Evolutionary conservation across 352 stramenopile genomes (phyloP).

Genomic region (Phytophthora sp.): DNA sequence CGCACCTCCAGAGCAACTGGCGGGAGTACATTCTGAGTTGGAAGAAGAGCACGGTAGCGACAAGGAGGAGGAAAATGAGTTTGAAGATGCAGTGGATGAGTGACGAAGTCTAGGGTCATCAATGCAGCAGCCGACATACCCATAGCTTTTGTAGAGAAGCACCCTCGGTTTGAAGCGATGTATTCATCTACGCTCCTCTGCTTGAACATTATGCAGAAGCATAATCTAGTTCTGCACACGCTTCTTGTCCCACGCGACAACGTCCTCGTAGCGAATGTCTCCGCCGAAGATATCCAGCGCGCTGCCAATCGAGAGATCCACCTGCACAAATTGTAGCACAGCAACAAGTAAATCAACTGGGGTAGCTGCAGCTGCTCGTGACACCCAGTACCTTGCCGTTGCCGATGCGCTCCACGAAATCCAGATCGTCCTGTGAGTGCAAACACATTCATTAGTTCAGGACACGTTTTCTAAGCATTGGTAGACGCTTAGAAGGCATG

Average conservation of each 20-base stretch:
- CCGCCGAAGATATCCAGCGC: slow-evolving; percentile 98
- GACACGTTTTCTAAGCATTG: too few relatives aligned
- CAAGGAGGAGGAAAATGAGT: slow-evolving; percentile 33
- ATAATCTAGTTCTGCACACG: slow-evolving; percentile 16
- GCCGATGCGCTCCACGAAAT: slow-evolving; percentile 93
- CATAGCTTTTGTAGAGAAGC: too few relatives aligned
- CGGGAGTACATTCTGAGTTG: neutral
- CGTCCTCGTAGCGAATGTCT: slow-evolving; percentile 93
- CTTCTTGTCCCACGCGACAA: slow-evolving; percentile 91
- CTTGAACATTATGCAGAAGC: neutral
- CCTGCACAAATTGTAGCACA: slow-evolving; percentile 42
- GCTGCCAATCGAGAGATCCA: slow-evolving; percentile 98
- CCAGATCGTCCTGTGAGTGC: slow-evolving; percentile 88
- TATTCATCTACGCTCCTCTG: neutral
- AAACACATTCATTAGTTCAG: neutral
- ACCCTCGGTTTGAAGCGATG: neutral
- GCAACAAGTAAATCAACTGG: neutral
- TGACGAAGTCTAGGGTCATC: too few relatives aligned
- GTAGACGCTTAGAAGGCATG: neutral
- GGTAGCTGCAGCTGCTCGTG: too few relatives aligned
- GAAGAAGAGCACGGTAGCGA: slow-evolving; percentile 8
- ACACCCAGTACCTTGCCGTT: slow-evolving; percentile 89
- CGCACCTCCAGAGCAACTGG: neutral
- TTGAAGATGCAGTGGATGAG: slow-evolving; percentile 42
- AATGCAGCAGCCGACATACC: too few relatives aligned